Conservation (phyloP, 2,329 filamentous ascomycete species). For the Ploettnerulaceae sp. region DNA sequence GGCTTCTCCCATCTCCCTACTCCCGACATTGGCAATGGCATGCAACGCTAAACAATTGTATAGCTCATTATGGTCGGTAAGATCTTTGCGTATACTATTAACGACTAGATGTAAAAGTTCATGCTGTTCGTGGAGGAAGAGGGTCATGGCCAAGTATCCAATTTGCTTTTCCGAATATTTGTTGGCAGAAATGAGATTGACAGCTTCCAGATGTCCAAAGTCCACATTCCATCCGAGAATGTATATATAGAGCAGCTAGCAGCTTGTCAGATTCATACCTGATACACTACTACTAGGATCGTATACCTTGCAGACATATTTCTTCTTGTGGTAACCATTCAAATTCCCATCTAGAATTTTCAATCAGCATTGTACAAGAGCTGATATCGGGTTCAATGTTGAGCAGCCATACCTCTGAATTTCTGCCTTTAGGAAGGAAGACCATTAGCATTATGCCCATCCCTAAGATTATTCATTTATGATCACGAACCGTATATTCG, state of each 20-base stretch:
- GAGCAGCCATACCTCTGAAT: constrained; percentile 64
- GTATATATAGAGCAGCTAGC: constrained; percentile 86
- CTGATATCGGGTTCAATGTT: neutral
- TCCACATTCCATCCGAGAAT: constrained; percentile 99
- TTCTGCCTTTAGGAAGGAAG: constrained; percentile 60
- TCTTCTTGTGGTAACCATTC: constrained; percentile 98
- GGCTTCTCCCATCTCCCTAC: constrained; percentile 95
- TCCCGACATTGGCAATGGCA: constrained; percentile 95
- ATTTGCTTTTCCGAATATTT: constrained; percentile 99
- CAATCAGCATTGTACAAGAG: constrained; percentile 23
- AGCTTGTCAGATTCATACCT: neutral
- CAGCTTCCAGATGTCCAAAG: constrained; percentile 95
- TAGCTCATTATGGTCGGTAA: constrained; percentile 91
- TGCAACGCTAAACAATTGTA: constrained; percentile 96
- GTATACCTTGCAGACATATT: constrained; percentile 94
- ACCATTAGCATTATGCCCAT: constrained; percentile 22
- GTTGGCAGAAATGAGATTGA: constrained; percentile 91
- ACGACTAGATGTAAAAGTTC: constrained; percentile 94
- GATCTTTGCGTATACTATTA: constrained; percentile 95
- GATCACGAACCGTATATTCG: constrained; percentile 74
- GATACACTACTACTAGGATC: neutral
- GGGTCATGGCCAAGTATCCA: constrained; percentile 92
- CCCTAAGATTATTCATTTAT: constrained; percentile 4
- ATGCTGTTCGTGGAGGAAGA: constrained; percentile 96
- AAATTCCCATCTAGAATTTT: constrained; percentile 65